Conservation (phyloP, 148 eudicot genomes). For the Cornus florida region DNA sequence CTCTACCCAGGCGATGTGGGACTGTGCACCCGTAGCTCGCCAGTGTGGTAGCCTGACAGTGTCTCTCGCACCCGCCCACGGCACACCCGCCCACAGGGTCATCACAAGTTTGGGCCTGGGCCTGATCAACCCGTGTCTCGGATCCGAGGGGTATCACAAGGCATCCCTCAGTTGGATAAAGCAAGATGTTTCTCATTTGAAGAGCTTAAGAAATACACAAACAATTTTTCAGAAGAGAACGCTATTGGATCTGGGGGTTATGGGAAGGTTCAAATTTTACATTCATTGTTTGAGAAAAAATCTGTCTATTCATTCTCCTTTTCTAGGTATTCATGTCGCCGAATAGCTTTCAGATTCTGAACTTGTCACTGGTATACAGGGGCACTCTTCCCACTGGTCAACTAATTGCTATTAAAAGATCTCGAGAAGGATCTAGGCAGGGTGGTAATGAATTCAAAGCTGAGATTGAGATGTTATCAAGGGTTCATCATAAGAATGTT, state of each 20-base stretch:
- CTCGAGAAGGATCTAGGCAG: slow-evolving; percentile 71
- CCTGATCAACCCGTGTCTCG: too few species aligned
- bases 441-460: slow-evolving; percentile 71
- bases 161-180: slow-evolving; percentile 48
- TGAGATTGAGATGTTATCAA: slow-evolving; percentile 80
- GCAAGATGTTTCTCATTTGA: slow-evolving; percentile 46
- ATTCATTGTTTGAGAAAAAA: neutral
- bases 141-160: too few species aligned
- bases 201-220: slow-evolving; percentile 42
- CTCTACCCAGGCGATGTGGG: too few species aligned
- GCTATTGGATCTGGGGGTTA: slow-evolving; percentile 50
- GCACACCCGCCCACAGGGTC: too few species aligned
- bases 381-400: slow-evolving; percentile 55
- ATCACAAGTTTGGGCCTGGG: too few species aligned
- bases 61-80: too few species aligned
- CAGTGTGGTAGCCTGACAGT: too few species aligned
- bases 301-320: neutral
- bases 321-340: too few species aligned
- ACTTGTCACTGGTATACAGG: slow-evolving; percentile 55
- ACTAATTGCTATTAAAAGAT: slow-evolving; percentile 72
- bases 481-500: slow-evolving; percentile 87
- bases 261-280: slow-evolving; percentile 38
- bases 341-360: too few species aligned
- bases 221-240: slow-evolving; percentile 47
- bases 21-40: too few species aligned